These are phyloP conservation scores for Zychaea mexicana DNA, from an alignment of 371 early-diverging fungal species.

Conservation along the genomic window DNA sequence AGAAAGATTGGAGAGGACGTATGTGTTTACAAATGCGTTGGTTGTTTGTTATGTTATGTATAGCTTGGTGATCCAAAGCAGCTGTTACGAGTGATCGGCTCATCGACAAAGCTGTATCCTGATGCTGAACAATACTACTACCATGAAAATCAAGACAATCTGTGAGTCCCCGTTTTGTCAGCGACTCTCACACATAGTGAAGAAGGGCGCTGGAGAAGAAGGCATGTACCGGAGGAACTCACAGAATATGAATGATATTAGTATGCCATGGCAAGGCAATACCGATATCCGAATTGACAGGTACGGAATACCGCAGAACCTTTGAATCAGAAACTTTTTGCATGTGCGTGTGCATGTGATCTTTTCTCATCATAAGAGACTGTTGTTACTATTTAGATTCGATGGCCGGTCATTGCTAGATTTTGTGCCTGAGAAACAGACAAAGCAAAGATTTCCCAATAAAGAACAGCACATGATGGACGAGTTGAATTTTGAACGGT, in stretches of 20 bases:
- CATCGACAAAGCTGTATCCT: conserved; percentile 48
- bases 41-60: neutral
- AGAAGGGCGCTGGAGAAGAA: neutral
- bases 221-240: neutral
- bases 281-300: conserved; percentile 50
- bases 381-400: conserved; percentile 44
- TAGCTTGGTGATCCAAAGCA: conserved; percentile 65
- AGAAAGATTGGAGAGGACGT: too few relatives aligned
- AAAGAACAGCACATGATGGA: conserved; percentile 46
- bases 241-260: conserved; percentile 12
- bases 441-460: conserved; percentile 16
- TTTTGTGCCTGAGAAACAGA: conserved; percentile 38
- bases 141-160: conserved; percentile 52
- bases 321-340: neutral
- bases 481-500: conserved; percentile 59
- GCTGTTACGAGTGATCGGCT: conserved; percentile 57
- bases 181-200: neutral
- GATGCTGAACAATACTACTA: conserved; percentile 58
- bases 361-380: too few relatives aligned
- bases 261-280: conserved; percentile 59
- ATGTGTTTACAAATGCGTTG: too few relatives aligned
- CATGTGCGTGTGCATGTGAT: neutral
- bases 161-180: conserved; percentile 32
- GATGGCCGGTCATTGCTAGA: conserved; percentile 63
- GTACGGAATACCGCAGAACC: conserved; percentile 13